A percentile compares a stretch with the other conserved stretches of the same genome.
phyloP scores from a whole-genome alignment of 2,329 filamentous ascomycete species.

The Bipolaris sorokiniana region DNA sequence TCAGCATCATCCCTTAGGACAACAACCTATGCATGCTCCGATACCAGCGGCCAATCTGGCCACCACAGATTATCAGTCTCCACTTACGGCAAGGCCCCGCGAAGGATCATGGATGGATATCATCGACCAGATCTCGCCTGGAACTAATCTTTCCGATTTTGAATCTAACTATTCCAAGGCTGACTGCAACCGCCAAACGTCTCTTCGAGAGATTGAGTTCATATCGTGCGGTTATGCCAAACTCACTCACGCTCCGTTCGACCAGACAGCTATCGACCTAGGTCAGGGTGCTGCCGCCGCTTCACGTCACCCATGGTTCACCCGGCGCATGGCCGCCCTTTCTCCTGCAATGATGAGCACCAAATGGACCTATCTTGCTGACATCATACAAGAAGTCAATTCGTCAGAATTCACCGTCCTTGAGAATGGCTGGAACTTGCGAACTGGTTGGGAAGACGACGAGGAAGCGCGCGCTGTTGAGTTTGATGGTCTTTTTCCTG shows the following conservation, averaged over 20 bases:
- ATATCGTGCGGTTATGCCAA: constrained; percentile 67
- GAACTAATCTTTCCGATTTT: constrained; percentile 52
- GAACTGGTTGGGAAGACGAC: constrained; percentile 39
- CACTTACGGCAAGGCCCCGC: constrained; percentile 47
- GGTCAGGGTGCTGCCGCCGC: constrained; percentile 10
- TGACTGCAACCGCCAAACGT: constrained; percentile 34
- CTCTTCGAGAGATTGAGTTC: constrained; percentile 57
- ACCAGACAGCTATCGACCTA: constrained; percentile 45
- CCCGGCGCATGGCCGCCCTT: constrained; percentile 39
- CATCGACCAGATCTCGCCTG: constrained; percentile 59
- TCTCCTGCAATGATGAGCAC: constrained; percentile 46
- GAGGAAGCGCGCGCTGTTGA: constrained; percentile 47
- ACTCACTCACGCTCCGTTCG: constrained; percentile 44
- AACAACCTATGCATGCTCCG: constrained; percentile 5
- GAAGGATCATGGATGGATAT: constrained; percentile 58
- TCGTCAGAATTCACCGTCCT: constrained; percentile 40
- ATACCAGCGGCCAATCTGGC: constrained; percentile 9
- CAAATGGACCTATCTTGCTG: constrained; percentile 46
- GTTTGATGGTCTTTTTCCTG: constrained; percentile 50
- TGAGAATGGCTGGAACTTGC: constrained; percentile 43
- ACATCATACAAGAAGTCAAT: constrained; percentile 50
- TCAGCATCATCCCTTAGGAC: neutral
- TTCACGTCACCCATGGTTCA: constrained; percentile 32
- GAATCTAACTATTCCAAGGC: constrained; percentile 46
- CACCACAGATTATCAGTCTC: constrained; percentile 26